phyloP scores from a whole-genome alignment of 129 eudicot genomes.

The Erigeron canadensis region DNA sequence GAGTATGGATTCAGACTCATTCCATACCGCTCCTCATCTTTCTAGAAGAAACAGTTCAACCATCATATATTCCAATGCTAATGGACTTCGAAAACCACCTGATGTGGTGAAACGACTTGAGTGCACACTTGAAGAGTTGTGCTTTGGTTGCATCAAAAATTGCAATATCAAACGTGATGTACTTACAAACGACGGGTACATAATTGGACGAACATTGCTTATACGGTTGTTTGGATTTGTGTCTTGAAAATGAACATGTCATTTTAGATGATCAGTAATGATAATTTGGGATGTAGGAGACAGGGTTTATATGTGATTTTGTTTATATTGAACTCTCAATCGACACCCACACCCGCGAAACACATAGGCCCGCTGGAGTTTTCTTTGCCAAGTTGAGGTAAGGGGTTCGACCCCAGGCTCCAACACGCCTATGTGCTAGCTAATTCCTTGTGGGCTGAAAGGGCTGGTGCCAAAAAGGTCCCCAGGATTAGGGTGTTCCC shows the following conservation, averaged over 20 bases:
- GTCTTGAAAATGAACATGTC: not conserved
- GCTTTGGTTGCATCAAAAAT: constrained; percentile 71
- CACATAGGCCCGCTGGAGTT: no score
- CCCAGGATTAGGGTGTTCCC: no score
- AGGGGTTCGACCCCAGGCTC: no score
- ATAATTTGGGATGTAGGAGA: no score
- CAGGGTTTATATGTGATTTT: no score
- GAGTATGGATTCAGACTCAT: constrained; percentile 25
- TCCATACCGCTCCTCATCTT: constrained; percentile 17
- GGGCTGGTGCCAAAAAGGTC: no score
- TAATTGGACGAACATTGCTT: not conserved
- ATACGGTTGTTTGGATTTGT: constrained; percentile 2
- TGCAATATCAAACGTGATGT: constrained; percentile 52
- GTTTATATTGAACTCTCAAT: no score
- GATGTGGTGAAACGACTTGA: constrained; percentile 53
- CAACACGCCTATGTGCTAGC: no score
- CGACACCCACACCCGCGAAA: no score
- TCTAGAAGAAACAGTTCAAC: constrained; percentile 38
- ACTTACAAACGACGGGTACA: constrained; percentile 50
- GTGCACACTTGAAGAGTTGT: constrained; percentile 80
- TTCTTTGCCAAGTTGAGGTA: no score
- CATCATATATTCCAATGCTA: constrained; percentile 64
- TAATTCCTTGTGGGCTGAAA: no score
- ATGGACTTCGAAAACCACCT: constrained; percentile 59
- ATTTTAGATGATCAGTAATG: no score